Evolutionary conservation across 2,329 filamentous ascomycete genomes (phyloP), one percentile per base, ranked within the genome.

Genomic region (Talaromyces atroroseus): DNA sequence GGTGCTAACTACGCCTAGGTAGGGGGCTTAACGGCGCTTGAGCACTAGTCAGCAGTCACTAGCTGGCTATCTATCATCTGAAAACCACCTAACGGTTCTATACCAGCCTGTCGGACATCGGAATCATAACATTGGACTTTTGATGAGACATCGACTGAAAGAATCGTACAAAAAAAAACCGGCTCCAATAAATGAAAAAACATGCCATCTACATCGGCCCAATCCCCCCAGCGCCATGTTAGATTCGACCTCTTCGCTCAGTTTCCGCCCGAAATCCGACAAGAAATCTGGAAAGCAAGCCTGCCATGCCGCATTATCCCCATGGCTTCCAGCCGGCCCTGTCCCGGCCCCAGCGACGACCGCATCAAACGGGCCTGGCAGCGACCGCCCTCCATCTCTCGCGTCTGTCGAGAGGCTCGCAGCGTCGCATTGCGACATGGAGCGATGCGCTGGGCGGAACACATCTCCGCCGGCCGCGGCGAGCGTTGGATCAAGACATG

Each of bases 221-320:
- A 16, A 36, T 36, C 32, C 11, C 18, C 16, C 5, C 38, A 20
- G 12, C 38, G 38, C 38, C 38, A 42, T 42, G 38, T 16, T 16
- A 18, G 38, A 20, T 46, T 52, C 18, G 2, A 52, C 16, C 14
- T 34, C 20, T 52, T 52, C 24, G n/a, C 50, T n/a, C 50, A 29
- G 24, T n/a, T 46, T 36, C 50, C 50, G 3, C 32, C 24, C 5
- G 26, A 52, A 20, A 44, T 46, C 26, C 36, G 48, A 24, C 32
- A 40, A 14, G 48, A 50, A 50, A 50, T 50, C 32, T 50, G 48
- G 48, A 24, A 29, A 40, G 48, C 32, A 12, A 50, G 48, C 29
- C 29, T 50, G 21, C 48, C 48, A 20, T 20, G 20, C 32, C 48
- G 48, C 21, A 26, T 50, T 8, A 45, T 52, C 16, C 18, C 36